Base-by-base conservation (phyloP, 352 stramenopile genomes). In the Phytophthora nicotianae region DNA sequence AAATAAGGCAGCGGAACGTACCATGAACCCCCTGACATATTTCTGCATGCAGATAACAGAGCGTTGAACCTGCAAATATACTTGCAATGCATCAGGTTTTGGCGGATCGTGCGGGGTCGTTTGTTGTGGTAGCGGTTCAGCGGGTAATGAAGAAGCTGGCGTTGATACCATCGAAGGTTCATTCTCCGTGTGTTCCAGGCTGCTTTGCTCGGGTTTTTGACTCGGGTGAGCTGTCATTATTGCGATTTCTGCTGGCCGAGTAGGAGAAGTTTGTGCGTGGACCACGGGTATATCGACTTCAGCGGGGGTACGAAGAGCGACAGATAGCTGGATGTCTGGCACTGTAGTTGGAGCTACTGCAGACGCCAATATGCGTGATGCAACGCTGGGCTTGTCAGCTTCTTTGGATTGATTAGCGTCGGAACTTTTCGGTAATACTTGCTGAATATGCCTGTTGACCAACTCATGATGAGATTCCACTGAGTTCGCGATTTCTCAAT, bases 21-120 rank as follows among this genome's bases (percentile, higher is more conserved):
- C 65, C 59, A 65, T 69, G 29, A 62, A 72, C 26, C 65, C 64
- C 20, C 65, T 48, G 42, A 46, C 37, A 29, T 72, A 68, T 29
- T 69, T 72, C 32, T 72, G 65, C 38, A 72, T 64, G 20, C 53
- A 68, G 11, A 72, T 58, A 17, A 69, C 52, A 6, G 65, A 68
- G 41, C 40, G 58, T 6, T 72, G 65, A 5, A 72, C 65, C 23
- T 72, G 51, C 23, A 65, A 49, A 29, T 72, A 72, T 19, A 72
- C 42, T 17, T 62, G 10, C 10, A 72, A 23, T 6, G 65, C 50
- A 52, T 72, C 48, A 42, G 26, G 47, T 53, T 47, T 67, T 5
- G 47, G 52, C 9, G 35, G 37, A 19, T 9, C 6, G 0, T 38
- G 19, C 17, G 17, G 19, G 8, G 5, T 46, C 14, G 16, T 23